Conservation (phyloP, 345 rosid species). For the Ceriops zippeliana region DNA sequence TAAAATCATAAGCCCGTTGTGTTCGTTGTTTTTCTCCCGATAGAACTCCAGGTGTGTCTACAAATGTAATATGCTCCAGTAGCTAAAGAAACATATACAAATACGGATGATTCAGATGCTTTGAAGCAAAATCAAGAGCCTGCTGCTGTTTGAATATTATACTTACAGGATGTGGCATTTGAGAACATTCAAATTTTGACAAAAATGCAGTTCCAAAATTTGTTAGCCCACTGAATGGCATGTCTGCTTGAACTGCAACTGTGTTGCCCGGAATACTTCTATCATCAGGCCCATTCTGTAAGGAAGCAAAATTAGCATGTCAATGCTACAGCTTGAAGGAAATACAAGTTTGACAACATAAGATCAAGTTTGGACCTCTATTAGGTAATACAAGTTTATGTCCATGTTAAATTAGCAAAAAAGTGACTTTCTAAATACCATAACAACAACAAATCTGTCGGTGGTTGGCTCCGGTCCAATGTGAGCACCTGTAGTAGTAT, state of each 20-base stretch:
- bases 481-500: slow-evolving; percentile 73
- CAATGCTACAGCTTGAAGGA: background rate
- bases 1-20: slow-evolving; percentile 90
- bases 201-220: slow-evolving; percentile 90
- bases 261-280: slow-evolving; percentile 98
- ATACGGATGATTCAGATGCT: slow-evolving; percentile 14
- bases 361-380: no score
- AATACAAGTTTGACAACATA: background rate
- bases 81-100: slow-evolving; percentile 41
- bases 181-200: slow-evolving; percentile 97
- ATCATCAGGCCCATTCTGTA: slow-evolving; percentile 92
- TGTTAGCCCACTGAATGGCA: slow-evolving; percentile 95
- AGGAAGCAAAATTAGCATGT: slow-evolving; percentile 16
- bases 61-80: slow-evolving; percentile 90
- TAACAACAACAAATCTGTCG: slow-evolving; percentile 95
- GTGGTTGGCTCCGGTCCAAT: slow-evolving; percentile 99
- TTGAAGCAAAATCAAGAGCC: slow-evolving; percentile 8
- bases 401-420: no score
- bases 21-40: slow-evolving; percentile 97
- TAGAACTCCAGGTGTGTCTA: slow-evolving; percentile 97
- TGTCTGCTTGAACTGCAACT: slow-evolving; percentile 93
- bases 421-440: slow-evolving; percentile 44
- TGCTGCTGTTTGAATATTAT: slow-evolving; percentile 7
- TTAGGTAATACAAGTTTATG: no score
- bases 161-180: slow-evolving; percentile 95